Evolutionary conservation across 2,329 filamentous ascomycete genomes (phyloP), one percentile per base, ranked within the genome.

Genomic region (Pyricularia grisea): DNA sequence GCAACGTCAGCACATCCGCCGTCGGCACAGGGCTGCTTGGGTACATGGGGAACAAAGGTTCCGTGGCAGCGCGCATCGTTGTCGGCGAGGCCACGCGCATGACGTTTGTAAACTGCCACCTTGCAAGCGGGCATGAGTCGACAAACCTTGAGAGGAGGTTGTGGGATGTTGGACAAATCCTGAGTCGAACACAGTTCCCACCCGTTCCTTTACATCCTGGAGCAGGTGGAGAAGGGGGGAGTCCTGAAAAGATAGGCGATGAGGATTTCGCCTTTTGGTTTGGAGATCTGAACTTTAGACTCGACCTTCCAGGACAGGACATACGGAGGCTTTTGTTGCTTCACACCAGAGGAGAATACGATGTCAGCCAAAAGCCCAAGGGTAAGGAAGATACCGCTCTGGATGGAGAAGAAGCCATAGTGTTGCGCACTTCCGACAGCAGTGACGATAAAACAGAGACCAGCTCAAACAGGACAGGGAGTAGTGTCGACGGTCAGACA

Each of bases 211-310:
- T 69, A 27, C 67, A 90, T 70, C 82, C 85, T 0, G 89, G 91
- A 10, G 87, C 36, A 90, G 6, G 81, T 86, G 1, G 83, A 11
- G n/a, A 88, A 55, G 88, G 89, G n/a, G 60, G 50, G 7, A 87
- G 90, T 27, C 81, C 84, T 0, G 88, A 91, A 67, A 86, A 83
- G 50, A 90, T 99, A 72, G 94, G 92, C 0, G 92, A 96, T 58
- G 94, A 97, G 72, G 95, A 99, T 75, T 93, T 97, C 79, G 88
- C 90, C 0, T 97, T 99, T 75, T 98, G 94, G 93, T 92, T 97
- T 75, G 95, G 95, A 7, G 95, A 99, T 77, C 83, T 99, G 61
- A 99, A 99, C 77, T 99, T 97, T 76, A 88, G 95, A 36, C 84
- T 99, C 0, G 92, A 96, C 67, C 86, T 98, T 66, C 92, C 94